Percentiles rank a stretch among this genome's conserved stretches.
Evolutionary conservation across 2,329 filamentous ascomycete genomes (phyloP).

Genomic region (Rhinocladiella mackenziei): DNA sequence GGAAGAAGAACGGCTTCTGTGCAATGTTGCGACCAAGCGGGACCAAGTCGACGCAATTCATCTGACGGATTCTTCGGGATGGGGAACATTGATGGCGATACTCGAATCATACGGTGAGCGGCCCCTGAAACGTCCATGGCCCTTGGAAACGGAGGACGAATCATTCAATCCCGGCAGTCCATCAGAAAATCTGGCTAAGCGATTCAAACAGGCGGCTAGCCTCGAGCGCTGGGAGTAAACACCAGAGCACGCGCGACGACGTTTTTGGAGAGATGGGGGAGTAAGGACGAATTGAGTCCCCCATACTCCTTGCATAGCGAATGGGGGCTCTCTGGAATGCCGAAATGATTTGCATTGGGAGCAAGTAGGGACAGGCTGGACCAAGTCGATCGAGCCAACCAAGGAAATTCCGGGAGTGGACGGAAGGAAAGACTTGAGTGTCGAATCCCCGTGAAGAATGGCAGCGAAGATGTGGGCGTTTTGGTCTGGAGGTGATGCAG

Average conservation of each 20-base stretch:
- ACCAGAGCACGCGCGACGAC: not conserved
- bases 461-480: no score
- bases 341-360: slow-evolving; percentile 1
- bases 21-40: slow-evolving; percentile 75
- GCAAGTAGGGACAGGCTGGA: not conserved
- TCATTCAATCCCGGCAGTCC: slow-evolving; percentile 47
- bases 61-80: slow-evolving; percentile 80
- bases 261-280: not conserved
- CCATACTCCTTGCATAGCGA: slow-evolving; percentile 9
- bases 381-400: not conserved
- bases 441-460: no score
- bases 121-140: slow-evolving; percentile 39
- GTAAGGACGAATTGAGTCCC: no score
- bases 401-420: not conserved
- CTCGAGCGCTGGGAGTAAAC: slow-evolving; percentile 20
- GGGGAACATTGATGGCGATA: slow-evolving; percentile 90
- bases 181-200: slow-evolving; percentile 58
- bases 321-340: not conserved
- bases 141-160: slow-evolving; percentile 34
- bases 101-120: slow-evolving; percentile 92
- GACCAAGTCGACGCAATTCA: slow-evolving; percentile 77
- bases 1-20: slow-evolving; percentile 86
- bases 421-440: not conserved
- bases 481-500: no score
- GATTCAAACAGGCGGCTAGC: slow-evolving; percentile 54